Base-by-base conservation (phyloP, 2,329 filamentous ascomycete genomes). In the Xylaria sp. region DNA sequence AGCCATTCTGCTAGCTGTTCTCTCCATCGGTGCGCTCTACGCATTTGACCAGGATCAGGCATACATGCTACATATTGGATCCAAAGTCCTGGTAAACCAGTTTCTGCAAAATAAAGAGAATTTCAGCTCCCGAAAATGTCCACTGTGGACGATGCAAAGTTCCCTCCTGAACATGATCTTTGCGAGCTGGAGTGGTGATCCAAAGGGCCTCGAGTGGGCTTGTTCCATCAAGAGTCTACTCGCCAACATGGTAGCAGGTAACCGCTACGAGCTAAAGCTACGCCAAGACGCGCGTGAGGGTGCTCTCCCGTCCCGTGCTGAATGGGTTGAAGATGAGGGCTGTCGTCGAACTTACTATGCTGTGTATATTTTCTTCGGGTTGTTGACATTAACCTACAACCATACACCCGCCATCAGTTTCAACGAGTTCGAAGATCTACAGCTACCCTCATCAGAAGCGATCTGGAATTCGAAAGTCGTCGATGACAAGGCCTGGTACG, bases 81-180 rank as follows among this genome's bases (percentile, higher is more conserved):
- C 96, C 68, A 99, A 98, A 84, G 92, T 98, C 32, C 88, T 99
- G 19, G 94, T 98, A 75, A 98, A 97, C 78, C 93, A 98, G 79
- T 98, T 98, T 80, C 81, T 99, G 70, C 94, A 97, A 81, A 97
- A 98, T 83, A 98, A 98, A 85, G 94, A 98, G 80, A 97, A 97
- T 82, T 98, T 98, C 81, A 97, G 95, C 84, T 98, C 96, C 8
- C 90, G 95, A 75, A 98, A 98, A 80, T 98, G 95, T 76, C 96
- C 96, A 3, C 82, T 99, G 14, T 98, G 96, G 95, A 96, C 95
- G 56, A 98, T 98, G 93, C 96, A 99, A 80, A 93, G 93, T 79
- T 97, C 94, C 3, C 84, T 99, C 62, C 85, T 99, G 67, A 99
- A 99, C 85, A 98, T 98, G 96, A 91, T 98, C 73, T 98, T 99